Conservation (phyloP, 2,329 filamentous ascomycete species). For the Passalora sequoiae region DNA sequence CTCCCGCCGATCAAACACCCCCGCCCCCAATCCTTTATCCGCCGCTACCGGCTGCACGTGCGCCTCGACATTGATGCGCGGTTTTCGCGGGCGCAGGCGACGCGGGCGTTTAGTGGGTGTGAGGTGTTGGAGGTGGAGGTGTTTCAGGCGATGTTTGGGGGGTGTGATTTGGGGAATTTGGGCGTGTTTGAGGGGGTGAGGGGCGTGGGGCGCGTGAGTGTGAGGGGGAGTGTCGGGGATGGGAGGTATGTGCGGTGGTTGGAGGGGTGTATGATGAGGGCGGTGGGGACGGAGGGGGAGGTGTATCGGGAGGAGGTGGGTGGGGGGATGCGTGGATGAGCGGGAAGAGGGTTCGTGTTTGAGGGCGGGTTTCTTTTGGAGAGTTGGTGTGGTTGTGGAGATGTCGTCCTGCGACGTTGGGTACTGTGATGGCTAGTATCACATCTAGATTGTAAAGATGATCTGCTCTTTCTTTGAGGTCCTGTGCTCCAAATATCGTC, state of each 20-base stretch:
- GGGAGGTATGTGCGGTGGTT: constrained; percentile 41
- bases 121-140: constrained; percentile 48
- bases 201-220: constrained; percentile 40
- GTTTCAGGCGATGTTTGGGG: constrained; percentile 44
- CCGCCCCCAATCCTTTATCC: constrained; percentile 6
- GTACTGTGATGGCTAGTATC: not conserved
- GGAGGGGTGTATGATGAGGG: constrained; percentile 42
- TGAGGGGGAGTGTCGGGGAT: constrained; percentile 41
- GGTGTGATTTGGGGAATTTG: constrained; percentile 41
- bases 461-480: too few relatives aligned
- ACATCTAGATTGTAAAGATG: not conserved
- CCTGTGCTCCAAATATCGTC: too few relatives aligned
- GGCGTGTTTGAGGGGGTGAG: constrained; percentile 44
- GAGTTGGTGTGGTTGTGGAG: too few relatives aligned
- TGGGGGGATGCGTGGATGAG: constrained; percentile 21
- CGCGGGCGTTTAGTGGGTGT: constrained; percentile 41
- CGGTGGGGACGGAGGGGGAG: constrained; percentile 28
- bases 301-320: constrained; percentile 20
- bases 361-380: too few relatives aligned
- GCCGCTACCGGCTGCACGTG: constrained; percentile 41
- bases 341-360: too few relatives aligned
- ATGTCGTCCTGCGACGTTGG: too few relatives aligned
- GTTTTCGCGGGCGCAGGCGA: constrained; percentile 39
- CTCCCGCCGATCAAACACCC: constrained; percentile 36
- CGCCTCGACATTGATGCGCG: constrained; percentile 48